Evolutionary conservation across 495 filamentous ascomycete genomes (phyloP), one percentile per base, ranked within the genome.

Genomic region (Tuber brumale): DNA sequence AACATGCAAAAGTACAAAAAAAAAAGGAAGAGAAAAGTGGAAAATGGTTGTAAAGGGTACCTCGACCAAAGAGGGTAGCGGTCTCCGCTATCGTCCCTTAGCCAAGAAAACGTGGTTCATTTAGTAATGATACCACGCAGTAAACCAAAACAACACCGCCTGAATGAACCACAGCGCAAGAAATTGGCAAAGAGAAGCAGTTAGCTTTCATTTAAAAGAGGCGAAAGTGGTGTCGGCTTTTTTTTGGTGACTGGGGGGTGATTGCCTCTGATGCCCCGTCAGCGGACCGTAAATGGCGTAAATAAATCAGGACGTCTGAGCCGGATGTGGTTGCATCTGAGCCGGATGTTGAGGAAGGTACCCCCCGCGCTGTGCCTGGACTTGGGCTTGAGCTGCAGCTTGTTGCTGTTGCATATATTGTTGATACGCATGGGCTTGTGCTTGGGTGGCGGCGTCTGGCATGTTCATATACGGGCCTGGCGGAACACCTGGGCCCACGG

Each of bases 371-470:
- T 85, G 81, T 16, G 74, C 79, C 41, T 81, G 79, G 21, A 73
- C 80, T 41, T 82, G 81, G 5, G 76, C 76, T 76, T 88, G 87
- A 72, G 86, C 87, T 37, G 75, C 72, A 21, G 77, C 77, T 42
- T 76, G 76, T 73, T 83, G 82, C 70, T 86, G 85, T 37, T 84
- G 83, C 73, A 91, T 86, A 80, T 91, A 91, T 76, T 86, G 88
- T 80, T 88, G 85, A 80, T 91, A 91, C 39, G 89, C 89, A 76
- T 90, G 84, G 1, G 87, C 87, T 76, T 89, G 87, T 79, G 87
- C 85, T 72, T 88, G 86, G 71, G 89, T 85, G 3, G 48, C 23
- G 80, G 87, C 86, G 43, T 85, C 81, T 73, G 87, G 85, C 72
- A 90, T 89, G 76, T 85, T 85, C 72, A 81, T 81, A 73, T 85